phyloP scores from a whole-genome alignment of 495 filamentous ascomycete species.

The Penicilliopsis zonata region DNA sequence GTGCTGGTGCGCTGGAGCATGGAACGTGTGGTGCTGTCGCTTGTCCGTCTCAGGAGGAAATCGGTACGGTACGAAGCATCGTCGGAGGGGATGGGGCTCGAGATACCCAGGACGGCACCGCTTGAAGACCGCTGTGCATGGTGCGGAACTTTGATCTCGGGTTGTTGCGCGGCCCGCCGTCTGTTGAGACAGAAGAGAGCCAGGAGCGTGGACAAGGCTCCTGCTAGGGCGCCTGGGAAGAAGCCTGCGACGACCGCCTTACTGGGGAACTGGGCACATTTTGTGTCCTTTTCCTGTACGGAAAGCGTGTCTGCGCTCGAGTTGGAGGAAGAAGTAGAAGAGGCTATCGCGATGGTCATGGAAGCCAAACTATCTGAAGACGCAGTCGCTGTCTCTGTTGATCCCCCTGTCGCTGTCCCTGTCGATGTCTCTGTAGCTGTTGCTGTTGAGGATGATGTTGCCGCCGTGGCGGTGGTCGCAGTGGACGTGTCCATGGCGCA shows the following conservation, averaged over 20 bases:
- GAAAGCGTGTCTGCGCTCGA: slow-evolving; percentile 7
- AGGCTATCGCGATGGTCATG: slow-evolving; percentile 8
- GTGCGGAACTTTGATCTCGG: slow-evolving; percentile 8
- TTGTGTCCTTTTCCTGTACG: slow-evolving; percentile 5
- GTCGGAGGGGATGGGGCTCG: slow-evolving; percentile 40
- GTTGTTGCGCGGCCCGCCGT: slow-evolving; percentile 10
- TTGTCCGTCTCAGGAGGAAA: slow-evolving; percentile 36
- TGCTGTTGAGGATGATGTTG: slow-evolving; percentile 20
- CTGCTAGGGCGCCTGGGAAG: slow-evolving; percentile 48
- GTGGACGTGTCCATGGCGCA: slow-evolving; percentile 28
- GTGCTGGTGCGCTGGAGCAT: slow-evolving; percentile 23
- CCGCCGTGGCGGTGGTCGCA: slow-evolving; percentile 13
- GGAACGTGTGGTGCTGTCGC: slow-evolving; percentile 20
- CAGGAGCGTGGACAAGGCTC: slow-evolving; percentile 33
- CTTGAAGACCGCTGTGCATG: slow-evolving; percentile 24
- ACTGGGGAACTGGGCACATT: slow-evolving; percentile 35
- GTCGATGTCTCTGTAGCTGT: slow-evolving; percentile 10
- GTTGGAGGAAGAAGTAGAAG: slow-evolving; percentile 6
- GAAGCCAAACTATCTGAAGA: slow-evolving; percentile 8
- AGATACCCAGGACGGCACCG: slow-evolving; percentile 37
- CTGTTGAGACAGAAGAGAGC: slow-evolving; percentile 31
- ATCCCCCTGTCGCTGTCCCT: slow-evolving; percentile 10
- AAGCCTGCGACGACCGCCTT: slow-evolving; percentile 47
- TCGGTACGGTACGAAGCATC: slow-evolving; percentile 43
- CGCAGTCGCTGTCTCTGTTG: slow-evolving; percentile 5